phyloP scores from a whole-genome alignment of 2,329 filamentous ascomycete species.

The Botrytis fabae region DNA sequence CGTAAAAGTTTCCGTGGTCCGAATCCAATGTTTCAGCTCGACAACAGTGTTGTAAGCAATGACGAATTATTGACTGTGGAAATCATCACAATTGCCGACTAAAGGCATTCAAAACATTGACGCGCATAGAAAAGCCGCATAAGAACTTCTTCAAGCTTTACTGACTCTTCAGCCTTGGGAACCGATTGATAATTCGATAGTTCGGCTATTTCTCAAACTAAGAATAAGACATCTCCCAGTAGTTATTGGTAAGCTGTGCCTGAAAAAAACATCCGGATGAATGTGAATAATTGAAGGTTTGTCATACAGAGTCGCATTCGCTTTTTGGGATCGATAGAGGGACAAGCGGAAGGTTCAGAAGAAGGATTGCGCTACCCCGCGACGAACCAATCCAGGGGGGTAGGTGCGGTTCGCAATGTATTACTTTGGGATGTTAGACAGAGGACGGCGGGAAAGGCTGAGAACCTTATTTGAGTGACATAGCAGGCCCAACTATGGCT shows the following conservation, averaged over 20 bases:
- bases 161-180: background rate
- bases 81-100: background rate
- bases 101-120: background rate
- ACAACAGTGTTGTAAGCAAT: background rate
- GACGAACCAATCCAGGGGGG: background rate
- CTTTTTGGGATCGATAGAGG: background rate
- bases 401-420: background rate
- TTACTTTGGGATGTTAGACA: background rate
- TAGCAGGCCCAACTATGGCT: background rate
- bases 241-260: background rate
- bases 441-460: background rate
- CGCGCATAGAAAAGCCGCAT: background rate
- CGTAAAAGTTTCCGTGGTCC: background rate
- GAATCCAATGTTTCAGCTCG: background rate
- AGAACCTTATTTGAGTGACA: background rate
- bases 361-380: background rate
- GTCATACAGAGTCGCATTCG: background rate
- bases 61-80: background rate
- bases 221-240: background rate
- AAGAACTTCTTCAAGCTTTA: background rate
- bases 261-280: background rate
- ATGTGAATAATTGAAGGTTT: background rate
- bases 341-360: background rate
- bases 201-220: background rate
- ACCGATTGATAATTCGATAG: background rate